Evolutionary conservation across 139 green algal genomes (phyloP).

Genomic region (Coelastrella sp.): DNA sequence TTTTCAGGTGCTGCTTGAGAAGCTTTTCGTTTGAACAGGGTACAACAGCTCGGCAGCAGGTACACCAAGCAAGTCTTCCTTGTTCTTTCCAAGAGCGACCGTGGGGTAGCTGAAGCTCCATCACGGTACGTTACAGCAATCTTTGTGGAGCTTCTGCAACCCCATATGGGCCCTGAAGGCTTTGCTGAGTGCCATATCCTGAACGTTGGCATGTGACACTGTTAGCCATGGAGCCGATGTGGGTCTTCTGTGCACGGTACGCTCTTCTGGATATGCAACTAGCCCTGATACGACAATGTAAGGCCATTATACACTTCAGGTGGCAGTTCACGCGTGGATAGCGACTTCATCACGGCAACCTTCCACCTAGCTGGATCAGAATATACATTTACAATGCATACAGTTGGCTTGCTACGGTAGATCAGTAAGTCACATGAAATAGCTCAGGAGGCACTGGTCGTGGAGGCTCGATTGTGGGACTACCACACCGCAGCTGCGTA

Average conservation of each 20-base stretch:
- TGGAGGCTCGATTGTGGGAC: slow-evolving; percentile 7
- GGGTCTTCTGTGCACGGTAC: background rate
- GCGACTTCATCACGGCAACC: background rate
- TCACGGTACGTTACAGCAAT: background rate
- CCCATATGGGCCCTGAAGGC: no score
- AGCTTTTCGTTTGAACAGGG: background rate
- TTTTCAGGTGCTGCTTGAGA: slow-evolving; percentile 6
- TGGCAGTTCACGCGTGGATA: no score
- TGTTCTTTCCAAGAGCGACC: background rate
- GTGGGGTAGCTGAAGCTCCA: background rate
- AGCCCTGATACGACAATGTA: no score
- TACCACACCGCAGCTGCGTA: background rate
- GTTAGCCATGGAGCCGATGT: background rate
- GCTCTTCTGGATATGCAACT: no score
- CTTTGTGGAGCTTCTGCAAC: background rate
- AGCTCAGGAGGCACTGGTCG: background rate
- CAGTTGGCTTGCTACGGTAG: no score
- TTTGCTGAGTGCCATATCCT: background rate
- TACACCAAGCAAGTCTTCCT: slow-evolving; percentile 19
- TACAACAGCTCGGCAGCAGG: background rate
- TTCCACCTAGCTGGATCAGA: background rate
- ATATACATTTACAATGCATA: no score
- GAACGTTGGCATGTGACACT: slow-evolving; percentile 18
- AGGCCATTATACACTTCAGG: no score
- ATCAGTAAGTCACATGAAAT: background rate